Evolutionary conservation across 2,329 filamentous ascomycete species (phyloP).

Genomic region (Chlorencoelia australis): DNA sequence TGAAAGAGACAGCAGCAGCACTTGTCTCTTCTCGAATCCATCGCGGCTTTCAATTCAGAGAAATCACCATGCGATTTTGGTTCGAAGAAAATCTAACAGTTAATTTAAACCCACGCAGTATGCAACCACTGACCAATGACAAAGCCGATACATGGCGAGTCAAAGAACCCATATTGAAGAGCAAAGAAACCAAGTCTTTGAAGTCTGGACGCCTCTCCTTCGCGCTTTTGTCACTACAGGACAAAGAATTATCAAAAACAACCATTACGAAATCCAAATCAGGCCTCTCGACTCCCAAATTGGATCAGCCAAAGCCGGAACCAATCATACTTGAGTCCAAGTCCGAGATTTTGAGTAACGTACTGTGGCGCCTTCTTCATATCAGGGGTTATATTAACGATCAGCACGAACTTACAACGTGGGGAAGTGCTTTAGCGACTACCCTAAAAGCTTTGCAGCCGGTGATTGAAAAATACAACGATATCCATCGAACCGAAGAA

Average conservation of each 20-base stretch:
- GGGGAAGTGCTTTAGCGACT: slow-evolving; percentile 70
- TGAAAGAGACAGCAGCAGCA: slow-evolving; percentile 67
- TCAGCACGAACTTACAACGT: slow-evolving; percentile 68
- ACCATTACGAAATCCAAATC: slow-evolving; percentile 40
- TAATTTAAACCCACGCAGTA: slow-evolving; percentile 53
- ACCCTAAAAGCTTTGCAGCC: slow-evolving; percentile 55
- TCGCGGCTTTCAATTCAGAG: slow-evolving; percentile 72
- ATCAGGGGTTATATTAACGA: slow-evolving; percentile 76
- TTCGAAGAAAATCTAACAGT: slow-evolving; percentile 62
- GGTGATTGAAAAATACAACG: slow-evolving; percentile 32
- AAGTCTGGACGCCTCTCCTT: slow-evolving; percentile 41
- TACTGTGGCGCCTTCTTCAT: slow-evolving; percentile 82
- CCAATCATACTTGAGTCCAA: slow-evolving; percentile 42
- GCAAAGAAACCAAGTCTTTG: slow-evolving; percentile 32
- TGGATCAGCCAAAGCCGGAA: slow-evolving; percentile 4
- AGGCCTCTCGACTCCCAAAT: too few species aligned
- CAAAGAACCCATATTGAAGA: slow-evolving; percentile 41
- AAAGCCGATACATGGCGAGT: slow-evolving; percentile 61
- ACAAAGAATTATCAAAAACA: slow-evolving; percentile 57
- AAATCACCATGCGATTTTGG: slow-evolving; percentile 73
- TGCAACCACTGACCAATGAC: slow-evolving; percentile 38
- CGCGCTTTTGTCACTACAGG: slow-evolving; percentile 57
- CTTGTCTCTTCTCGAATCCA: slow-evolving; percentile 72
- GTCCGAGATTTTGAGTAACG: slow-evolving; percentile 60
- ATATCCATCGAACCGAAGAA: slow-evolving; percentile 54